Evolutionary conservation across 2,329 filamentous ascomycete genomes (phyloP).

Genomic region (Fusarium agapanthi): DNA sequence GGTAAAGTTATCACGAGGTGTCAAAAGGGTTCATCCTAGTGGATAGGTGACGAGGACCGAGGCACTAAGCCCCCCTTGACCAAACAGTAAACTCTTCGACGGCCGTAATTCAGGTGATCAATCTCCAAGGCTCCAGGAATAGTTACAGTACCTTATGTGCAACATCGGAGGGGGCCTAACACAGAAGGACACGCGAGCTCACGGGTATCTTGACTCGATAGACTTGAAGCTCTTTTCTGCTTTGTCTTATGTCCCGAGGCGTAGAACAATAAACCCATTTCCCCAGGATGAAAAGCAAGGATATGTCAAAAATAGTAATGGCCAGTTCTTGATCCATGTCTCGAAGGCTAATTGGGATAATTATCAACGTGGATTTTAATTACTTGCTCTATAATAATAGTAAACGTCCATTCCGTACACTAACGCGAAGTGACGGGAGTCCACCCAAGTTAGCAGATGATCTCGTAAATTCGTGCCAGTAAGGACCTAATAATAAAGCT

Average conservation of each 20-base stretch:
- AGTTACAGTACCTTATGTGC: neutral
- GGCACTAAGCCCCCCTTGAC: slow-evolving; percentile 11
- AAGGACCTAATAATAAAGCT: slow-evolving; percentile 5
- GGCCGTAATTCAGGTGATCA: neutral
- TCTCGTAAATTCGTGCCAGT: slow-evolving; percentile 23
- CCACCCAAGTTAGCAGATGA: slow-evolving; percentile 1
- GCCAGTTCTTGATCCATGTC: slow-evolving; percentile 11
- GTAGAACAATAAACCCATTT: neutral
- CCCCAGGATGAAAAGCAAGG: neutral
- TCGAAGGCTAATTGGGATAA: neutral
- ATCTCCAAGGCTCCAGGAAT: slow-evolving; percentile 3
- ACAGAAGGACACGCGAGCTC: neutral
- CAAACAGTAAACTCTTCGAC: neutral
- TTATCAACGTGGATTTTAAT: neutral
- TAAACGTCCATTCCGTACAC: slow-evolving; percentile 8
- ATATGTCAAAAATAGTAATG: slow-evolving; percentile 17
- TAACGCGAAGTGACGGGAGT: neutral
- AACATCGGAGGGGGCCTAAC: neutral
- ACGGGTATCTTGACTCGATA: neutral
- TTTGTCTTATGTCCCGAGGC: neutral
- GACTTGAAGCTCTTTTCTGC: neutral
- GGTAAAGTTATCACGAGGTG: neutral
- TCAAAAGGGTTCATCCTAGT: neutral
- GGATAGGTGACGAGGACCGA: neutral
- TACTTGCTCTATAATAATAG: slow-evolving; percentile 2